phyloP scores from a whole-genome alignment of 768 basidiomycete species.

The Amanita phalloides region DNA sequence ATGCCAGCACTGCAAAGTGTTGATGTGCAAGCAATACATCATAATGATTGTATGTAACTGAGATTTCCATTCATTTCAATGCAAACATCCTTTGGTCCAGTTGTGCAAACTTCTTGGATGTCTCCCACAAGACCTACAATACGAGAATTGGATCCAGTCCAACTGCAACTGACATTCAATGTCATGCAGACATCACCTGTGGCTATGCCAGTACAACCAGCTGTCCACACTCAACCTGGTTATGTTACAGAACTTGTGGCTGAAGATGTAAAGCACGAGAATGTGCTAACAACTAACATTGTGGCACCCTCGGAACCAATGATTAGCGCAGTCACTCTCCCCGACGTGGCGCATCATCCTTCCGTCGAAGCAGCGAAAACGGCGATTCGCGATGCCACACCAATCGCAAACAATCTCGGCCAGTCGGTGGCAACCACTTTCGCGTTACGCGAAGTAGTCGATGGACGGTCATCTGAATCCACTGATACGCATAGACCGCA shows the following conservation, averaged over 20 bases:
- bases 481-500: background rate
- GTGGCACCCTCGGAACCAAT: background rate
- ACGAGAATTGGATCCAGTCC: background rate
- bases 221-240: background rate
- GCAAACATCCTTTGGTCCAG: background rate
- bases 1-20: background rate
- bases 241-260: background rate
- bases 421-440: background rate
- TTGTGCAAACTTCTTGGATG: background rate
- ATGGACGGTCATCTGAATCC: background rate
- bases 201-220: background rate
- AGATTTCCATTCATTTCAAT: too few relatives aligned
- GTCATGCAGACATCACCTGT: constrained; percentile 2
- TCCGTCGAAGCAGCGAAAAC: background rate
- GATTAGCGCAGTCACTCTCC: too few relatives aligned
- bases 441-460: background rate
- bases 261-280: background rate
- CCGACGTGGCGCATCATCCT: background rate
- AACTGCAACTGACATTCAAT: background rate
- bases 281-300: too few relatives aligned
- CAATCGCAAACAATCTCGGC: background rate
- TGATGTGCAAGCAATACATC: background rate
- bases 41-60: background rate
- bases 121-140: background rate
- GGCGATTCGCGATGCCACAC: background rate